Evolutionary conservation across 1,139 yeast genomes (phyloP), one percentile per base, ranked within the genome.

Genomic region (Geotrichum histeridarum): DNA sequence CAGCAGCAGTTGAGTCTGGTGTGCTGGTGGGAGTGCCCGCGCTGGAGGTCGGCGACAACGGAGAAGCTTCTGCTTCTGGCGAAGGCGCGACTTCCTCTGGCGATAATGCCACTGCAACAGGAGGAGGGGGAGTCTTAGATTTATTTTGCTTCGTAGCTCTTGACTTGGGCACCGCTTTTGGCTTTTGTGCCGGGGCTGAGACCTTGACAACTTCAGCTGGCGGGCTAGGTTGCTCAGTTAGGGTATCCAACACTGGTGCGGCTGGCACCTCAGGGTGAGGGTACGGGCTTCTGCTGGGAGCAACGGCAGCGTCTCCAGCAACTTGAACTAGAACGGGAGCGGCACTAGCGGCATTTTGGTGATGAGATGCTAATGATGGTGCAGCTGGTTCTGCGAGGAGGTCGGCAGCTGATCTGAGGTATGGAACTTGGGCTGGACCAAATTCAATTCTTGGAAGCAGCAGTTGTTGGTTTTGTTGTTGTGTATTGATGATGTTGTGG

Each of bases 381-480:
- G n/a, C n/a, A n/a, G n/a, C n/a, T n/a, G 37, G 14, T 11, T 11
- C n/a, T 4, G 37, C 37, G 12, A n/a, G 14, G 6, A 33, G 37
- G n/a, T 33, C n/a, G 3, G 37, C 3, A 4, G 37, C 37, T 33
- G 37, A 33, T 11, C 14, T 33, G n/a, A 33, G 14, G 7, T 33
- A 33, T 6, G 37, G 37, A 3, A 33, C n/a, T 33, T 33, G 27
- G 5, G 27, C 14, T 3, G 37, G 6, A 7, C 14, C 37, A 37
- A 14, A n/a, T 4, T 14, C 41, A 4, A 37, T 12, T 37, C 41
- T 2, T 6, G 41, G 41, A 12, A 37, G 17, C 36, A 38, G 51
- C 32, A 31, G 54, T 32, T 42, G 39, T 18, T 42, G 52, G 37
- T 31, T 17, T 15, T 51, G 32, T 6, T 37, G 8, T 31, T 38